phyloP scores from a whole-genome alignment of 768 basidiomycete species.

The Scleroderma bovista region DNA sequence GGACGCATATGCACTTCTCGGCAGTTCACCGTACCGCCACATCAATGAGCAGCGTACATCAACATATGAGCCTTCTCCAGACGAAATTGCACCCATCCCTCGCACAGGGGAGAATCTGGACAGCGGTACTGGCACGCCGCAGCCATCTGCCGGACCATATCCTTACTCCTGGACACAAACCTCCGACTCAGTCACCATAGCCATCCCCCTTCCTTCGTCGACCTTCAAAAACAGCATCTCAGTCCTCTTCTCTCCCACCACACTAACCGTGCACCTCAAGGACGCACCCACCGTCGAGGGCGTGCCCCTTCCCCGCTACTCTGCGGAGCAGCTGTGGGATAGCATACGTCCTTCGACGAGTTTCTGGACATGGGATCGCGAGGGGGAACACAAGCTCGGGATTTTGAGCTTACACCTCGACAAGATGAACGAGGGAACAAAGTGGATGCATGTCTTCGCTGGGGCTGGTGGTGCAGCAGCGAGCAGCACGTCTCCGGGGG shows the following conservation, averaged over 20 bases:
- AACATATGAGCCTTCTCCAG: constrained; percentile 52
- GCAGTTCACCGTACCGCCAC: constrained; percentile 50
- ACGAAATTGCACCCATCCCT: constrained; percentile 69
- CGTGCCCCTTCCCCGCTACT: constrained; percentile 51
- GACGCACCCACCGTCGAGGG: constrained; percentile 23
- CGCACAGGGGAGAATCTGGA: constrained; percentile 55
- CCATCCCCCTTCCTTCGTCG: constrained; percentile 73
- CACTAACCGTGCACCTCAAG: constrained; percentile 60
- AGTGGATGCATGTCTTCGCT: constrained; percentile 86
- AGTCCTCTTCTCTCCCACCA: constrained; percentile 58
- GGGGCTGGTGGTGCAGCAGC: constrained; percentile 29
- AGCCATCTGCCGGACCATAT: constrained; percentile 47
- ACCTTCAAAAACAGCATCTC: constrained; percentile 60
- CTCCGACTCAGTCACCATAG: constrained; percentile 74
- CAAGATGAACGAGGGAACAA: constrained; percentile 76
- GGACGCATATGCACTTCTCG: constrained; percentile 50
- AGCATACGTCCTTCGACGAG: constrained; percentile 70
- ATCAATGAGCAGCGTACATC: constrained; percentile 28
- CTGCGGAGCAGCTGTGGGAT: constrained; percentile 71
- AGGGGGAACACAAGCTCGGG: constrained; percentile 61
- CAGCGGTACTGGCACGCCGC: constrained; percentile 29
- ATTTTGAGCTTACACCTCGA: constrained; percentile 80
- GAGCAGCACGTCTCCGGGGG: no score
- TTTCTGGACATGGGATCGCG: constrained; percentile 90
- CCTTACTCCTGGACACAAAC: constrained; percentile 95